Percentiles rank a stretch among this genome's conserved stretches.
These are phyloP conservation scores for Xylaria intraflava DNA, from an alignment of 495 filamentous ascomycete genomes.

Conservation along the genomic window DNA sequence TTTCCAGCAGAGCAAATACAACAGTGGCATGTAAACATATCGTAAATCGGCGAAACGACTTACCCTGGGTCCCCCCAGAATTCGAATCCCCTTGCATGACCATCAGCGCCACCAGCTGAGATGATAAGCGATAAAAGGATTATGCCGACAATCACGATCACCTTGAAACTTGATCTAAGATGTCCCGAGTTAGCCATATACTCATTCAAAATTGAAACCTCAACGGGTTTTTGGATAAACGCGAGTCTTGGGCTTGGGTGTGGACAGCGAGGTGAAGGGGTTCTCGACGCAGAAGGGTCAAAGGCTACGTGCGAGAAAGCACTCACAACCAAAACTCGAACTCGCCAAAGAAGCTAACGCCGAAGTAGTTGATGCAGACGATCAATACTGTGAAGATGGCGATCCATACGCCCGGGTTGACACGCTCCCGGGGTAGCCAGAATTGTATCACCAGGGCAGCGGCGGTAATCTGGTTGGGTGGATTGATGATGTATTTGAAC, in stretches of 20 bases:
- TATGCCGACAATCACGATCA: conserved; percentile 60
- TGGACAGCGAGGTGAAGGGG: background rate
- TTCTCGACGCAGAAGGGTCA: background rate
- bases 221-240: background rate
- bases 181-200: background rate
- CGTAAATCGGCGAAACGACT: conserved; percentile 38
- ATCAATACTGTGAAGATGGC: conserved; percentile 59
- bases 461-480: conserved; percentile 73
- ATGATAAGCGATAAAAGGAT: conserved; percentile 63
- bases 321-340: conserved; percentile 73
- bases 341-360: conserved; percentile 68
- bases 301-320: background rate
- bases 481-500: conserved; percentile 63
- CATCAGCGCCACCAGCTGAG: conserved; percentile 68
- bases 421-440: conserved; percentile 53
- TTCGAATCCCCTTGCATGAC: conserved; percentile 65
- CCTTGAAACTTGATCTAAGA: conserved; percentile 46
- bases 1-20: background rate
- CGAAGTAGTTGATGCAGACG: conserved; percentile 54
- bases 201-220: too few relatives aligned
- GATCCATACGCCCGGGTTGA: conserved; percentile 73
- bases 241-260: background rate
- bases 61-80: conserved; percentile 71
- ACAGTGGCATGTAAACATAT: conserved; percentile 27
- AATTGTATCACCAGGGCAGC: conserved; percentile 63